These are phyloP conservation scores for Candida suzukii DNA, from an alignment of 805 yeast genomes.

Conservation along the genomic window DNA sequence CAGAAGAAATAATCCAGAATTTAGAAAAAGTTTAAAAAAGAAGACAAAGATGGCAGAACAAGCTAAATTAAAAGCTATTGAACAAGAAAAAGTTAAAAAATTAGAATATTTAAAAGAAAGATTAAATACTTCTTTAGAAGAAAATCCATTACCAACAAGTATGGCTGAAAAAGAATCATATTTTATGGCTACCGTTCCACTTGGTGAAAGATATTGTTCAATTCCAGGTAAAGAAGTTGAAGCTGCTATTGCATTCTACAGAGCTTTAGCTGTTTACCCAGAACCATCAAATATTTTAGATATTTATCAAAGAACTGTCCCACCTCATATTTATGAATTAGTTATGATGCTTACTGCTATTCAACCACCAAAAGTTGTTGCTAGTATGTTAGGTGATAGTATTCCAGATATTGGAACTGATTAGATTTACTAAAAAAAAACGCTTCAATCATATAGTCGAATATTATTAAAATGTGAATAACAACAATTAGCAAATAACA, in stretches of 20 bases:
- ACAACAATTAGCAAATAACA: no score
- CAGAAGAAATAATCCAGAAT: slow-evolving; percentile 76
- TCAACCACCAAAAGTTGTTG: slow-evolving; percentile 78
- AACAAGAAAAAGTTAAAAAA: slow-evolving; percentile 52
- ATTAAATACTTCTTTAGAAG: slow-evolving; percentile 55
- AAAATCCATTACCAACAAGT: slow-evolving; percentile 71
- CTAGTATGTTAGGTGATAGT: slow-evolving; percentile 51
- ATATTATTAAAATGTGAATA: no score
- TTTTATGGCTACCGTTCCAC: slow-evolving; percentile 77
- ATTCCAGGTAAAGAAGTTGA: slow-evolving; percentile 63
- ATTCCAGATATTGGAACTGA: slow-evolving; percentile 6
- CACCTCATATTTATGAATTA: slow-evolving; percentile 73
- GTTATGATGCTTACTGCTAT: slow-evolving; percentile 86
- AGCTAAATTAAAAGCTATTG: slow-evolving; percentile 44
- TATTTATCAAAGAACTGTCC: slow-evolving; percentile 84
- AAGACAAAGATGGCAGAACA: slow-evolving; percentile 56
- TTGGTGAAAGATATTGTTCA: slow-evolving; percentile 76
- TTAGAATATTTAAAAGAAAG: slow-evolving; percentile 54
- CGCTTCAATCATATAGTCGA: no score
- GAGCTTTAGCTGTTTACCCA: slow-evolving; percentile 89
- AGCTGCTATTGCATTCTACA: slow-evolving; percentile 87
- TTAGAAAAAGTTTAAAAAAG: slow-evolving; percentile 70
- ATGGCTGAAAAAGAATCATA: slow-evolving; percentile 63
- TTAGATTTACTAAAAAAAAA: no score
- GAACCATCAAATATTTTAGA: slow-evolving; percentile 88